A percentile compares a stretch with the other conserved stretches of the same genome.
Evolutionary conservation across 225 moss, liverwort and hornwort species (phyloP).

Genomic region (Ulota crispa): DNA sequence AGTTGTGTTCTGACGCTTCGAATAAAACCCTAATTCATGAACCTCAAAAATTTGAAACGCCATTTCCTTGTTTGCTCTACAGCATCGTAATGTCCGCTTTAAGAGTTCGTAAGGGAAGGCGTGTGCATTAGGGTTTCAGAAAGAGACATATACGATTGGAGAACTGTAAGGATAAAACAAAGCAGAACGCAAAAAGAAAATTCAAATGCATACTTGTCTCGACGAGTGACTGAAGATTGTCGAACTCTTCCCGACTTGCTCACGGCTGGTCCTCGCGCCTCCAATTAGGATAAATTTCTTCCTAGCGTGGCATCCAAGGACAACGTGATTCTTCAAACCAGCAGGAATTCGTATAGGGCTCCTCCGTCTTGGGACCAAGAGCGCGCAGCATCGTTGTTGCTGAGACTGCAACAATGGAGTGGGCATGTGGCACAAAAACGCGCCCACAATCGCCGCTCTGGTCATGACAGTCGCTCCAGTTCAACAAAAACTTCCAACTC

Average conservation of each 20-base stretch:
- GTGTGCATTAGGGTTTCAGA: not conserved
- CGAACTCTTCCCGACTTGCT: slow-evolving; percentile 5
- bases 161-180: not conserved
- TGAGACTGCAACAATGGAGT: slow-evolving; percentile 34
- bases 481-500: not conserved
- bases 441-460: slow-evolving; percentile 44
- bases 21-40: slow-evolving; percentile 3
- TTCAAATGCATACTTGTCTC: slow-evolving; percentile 28
- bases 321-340: not conserved
- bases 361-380: slow-evolving; percentile 21
- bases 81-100: not conserved
- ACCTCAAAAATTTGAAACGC: not conserved
- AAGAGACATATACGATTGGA: not conserved
- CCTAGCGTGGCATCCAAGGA: slow-evolving; percentile 2
- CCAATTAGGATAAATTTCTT: slow-evolving; percentile 20
- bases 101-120: not conserved
- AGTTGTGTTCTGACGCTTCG: not conserved
- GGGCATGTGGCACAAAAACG: slow-evolving; percentile 43
- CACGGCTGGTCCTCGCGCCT: not conserved
- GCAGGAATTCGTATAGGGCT: slow-evolving; percentile 21
- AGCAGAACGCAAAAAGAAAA: not conserved
- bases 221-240: not conserved
- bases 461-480: slow-evolving; percentile 33
- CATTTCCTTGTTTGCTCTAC: not conserved
- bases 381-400: slow-evolving; percentile 17